Conservation (phyloP, 106 monocot species). For the Allium fistulosum region DNA sequence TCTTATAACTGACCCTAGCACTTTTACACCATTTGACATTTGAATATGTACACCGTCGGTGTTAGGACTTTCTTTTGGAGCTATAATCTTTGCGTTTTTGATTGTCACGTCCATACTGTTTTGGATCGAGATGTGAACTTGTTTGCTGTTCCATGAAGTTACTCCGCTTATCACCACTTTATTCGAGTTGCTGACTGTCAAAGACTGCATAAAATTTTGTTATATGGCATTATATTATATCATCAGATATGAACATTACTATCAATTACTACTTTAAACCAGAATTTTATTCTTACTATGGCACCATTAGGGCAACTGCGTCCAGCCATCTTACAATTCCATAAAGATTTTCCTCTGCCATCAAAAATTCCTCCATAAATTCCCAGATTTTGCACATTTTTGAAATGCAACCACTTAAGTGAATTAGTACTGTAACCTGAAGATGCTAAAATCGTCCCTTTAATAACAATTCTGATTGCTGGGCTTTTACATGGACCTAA, state of each 20-base stretch:
- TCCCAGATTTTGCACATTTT: constrained; percentile 15
- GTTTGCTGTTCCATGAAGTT: constrained; percentile 24
- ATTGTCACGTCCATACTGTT: constrained; percentile 15
- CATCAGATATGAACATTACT: too few relatives aligned
- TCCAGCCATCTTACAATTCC: constrained; percentile 26
- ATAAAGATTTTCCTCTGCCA: constrained; percentile 13
- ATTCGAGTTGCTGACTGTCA: constrained; percentile 16
- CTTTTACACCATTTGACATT: constrained; percentile 13
- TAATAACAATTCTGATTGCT: constrained; percentile 6
- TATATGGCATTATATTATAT: neutral
- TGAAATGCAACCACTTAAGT: constrained; percentile 20
- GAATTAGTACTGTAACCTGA: neutral
- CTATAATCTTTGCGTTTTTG: constrained; percentile 10
- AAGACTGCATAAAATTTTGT: constrained; percentile 16
- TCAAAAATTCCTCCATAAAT: constrained; percentile 20
- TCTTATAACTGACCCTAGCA: constrained; percentile 14
- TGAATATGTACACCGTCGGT: constrained; percentile 53
- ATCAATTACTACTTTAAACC: too few relatives aligned
- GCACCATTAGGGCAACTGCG: constrained; percentile 22
- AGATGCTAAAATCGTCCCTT: constrained; percentile 36
- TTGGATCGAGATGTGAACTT: constrained; percentile 31
- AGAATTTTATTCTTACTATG: constrained; percentile 1
- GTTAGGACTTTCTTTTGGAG: constrained; percentile 39
- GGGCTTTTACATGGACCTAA: constrained; percentile 38
- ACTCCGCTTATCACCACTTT: constrained; percentile 21